phyloP scores from a whole-genome alignment of 768 basidiomycete species.

The Holtermannia corniformis region DNA sequence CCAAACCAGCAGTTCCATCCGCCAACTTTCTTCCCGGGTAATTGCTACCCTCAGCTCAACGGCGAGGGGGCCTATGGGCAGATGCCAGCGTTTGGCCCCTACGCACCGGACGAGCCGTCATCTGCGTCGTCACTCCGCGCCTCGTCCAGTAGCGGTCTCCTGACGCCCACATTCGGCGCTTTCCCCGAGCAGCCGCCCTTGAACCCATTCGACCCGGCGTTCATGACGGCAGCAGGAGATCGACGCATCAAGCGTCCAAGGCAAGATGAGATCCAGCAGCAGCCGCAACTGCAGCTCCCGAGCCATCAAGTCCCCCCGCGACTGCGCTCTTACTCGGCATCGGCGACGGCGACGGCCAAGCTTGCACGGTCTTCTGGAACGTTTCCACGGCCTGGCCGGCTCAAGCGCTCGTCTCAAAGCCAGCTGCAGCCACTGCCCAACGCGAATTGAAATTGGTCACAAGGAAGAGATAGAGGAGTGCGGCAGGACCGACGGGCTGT shows the following conservation, averaged over 20 bases:
- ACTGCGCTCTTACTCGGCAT: background rate
- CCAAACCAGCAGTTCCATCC: background rate
- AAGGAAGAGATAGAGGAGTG: no score
- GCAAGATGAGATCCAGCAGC: background rate
- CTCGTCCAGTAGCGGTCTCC: background rate
- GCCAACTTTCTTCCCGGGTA: background rate
- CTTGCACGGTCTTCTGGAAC: background rate
- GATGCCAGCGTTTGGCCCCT: no score
- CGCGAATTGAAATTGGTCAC: no score
- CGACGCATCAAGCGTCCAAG: background rate
- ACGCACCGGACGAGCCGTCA: background rate
- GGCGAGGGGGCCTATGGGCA: background rate
- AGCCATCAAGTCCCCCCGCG: background rate
- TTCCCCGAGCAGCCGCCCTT: background rate
- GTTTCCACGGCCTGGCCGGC: background rate
- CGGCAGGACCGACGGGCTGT: no score
- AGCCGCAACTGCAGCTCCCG: background rate
- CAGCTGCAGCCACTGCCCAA: no score
- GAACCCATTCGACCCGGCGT: background rate
- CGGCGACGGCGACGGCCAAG: background rate
- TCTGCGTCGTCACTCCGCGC: background rate
- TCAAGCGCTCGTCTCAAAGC: background rate
- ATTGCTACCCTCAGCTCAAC: background rate
- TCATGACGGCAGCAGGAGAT: background rate
- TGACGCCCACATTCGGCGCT: background rate